Percentiles rank a stretch among this genome's conserved stretches.
Evolutionary conservation across 805 yeast genomes (phyloP).

Genomic region (Candida qinlingensis): DNA sequence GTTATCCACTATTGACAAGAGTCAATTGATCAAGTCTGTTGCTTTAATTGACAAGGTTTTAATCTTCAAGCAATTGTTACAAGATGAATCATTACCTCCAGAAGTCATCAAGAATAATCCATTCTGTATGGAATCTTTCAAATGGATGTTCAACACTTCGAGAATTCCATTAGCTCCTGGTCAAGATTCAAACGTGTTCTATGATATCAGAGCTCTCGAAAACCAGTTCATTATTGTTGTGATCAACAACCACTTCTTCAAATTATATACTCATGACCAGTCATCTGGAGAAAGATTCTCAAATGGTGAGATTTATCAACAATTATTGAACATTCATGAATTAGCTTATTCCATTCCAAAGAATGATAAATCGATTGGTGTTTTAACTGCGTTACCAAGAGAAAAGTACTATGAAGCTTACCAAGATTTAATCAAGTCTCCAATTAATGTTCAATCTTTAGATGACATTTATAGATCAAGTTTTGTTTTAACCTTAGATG

Average conservation of each 20-base stretch:
- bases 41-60: slow-evolving; percentile 64
- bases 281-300: slow-evolving; percentile 38
- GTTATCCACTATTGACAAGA: slow-evolving; percentile 45
- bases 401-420: slow-evolving; percentile 71
- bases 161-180: slow-evolving; percentile 65
- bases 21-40: slow-evolving; percentile 70
- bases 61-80: slow-evolving; percentile 61
- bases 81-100: slow-evolving; percentile 69
- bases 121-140: slow-evolving; percentile 92
- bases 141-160: slow-evolving; percentile 84
- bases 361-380: slow-evolving; percentile 45
- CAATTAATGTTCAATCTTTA: slow-evolving; percentile 56
- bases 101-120: slow-evolving; percentile 74
- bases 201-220: slow-evolving; percentile 32
- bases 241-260: slow-evolving; percentile 75
- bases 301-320: slow-evolving; percentile 46
- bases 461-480: slow-evolving; percentile 71
- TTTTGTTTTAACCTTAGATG: slow-evolving; percentile 78
- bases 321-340: slow-evolving; percentile 50
- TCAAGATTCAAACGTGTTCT: slow-evolving; percentile 56
- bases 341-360: slow-evolving; percentile 27
- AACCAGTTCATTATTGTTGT: slow-evolving; percentile 70
- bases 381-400: slow-evolving; percentile 78
- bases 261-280: slow-evolving; percentile 54
- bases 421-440: slow-evolving; percentile 49